A percentile compares a stretch with the other conserved stretches of the same genome.
phyloP scores from a whole-genome alignment of 495 filamentous ascomycete species.

The Apiosordaria backusii region DNA sequence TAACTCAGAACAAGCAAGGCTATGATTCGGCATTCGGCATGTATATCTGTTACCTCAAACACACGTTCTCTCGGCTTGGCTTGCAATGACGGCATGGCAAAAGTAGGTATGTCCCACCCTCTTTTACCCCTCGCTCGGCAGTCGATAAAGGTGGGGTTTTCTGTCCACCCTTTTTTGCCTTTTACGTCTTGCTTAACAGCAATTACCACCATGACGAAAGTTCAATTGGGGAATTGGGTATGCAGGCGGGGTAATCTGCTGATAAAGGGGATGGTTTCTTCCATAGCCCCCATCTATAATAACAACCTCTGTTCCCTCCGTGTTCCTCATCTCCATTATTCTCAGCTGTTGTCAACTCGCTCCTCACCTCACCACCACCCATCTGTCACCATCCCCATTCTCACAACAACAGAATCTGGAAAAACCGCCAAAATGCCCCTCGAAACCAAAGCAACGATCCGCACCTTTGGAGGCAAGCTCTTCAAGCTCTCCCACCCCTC shows the following conservation, averaged over 20 bases:
- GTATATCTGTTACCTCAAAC: not conserved
- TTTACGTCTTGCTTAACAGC: not conserved
- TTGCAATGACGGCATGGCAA: not conserved
- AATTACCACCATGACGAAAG: not conserved
- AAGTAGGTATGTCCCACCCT: slow-evolving; percentile 12
- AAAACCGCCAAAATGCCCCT: slow-evolving; percentile 60
- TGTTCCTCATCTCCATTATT: not conserved
- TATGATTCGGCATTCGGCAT: not conserved
- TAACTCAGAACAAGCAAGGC: too few relatives aligned
- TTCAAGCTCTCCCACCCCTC: slow-evolving; percentile 88
- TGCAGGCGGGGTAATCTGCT: not conserved
- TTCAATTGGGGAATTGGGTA: not conserved
- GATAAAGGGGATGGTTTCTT: not conserved
- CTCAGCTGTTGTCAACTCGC: not conserved
- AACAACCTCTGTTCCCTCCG: not conserved
- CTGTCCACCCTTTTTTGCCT: not conserved
- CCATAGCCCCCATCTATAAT: not conserved
- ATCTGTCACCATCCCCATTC: not conserved
- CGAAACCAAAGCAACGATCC: slow-evolving; percentile 82
- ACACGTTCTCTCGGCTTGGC: too few relatives aligned
- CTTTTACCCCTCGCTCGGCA: slow-evolving; percentile 18
- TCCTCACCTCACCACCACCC: not conserved
- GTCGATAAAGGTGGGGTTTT: slow-evolving; percentile 15
- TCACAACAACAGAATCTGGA: not conserved
- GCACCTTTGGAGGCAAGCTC: slow-evolving; percentile 91